Percentiles rank a stretch among this genome's conserved stretches.
phyloP scores from a whole-genome alignment of 495 filamentous ascomycete species.

The Tuber brumale region DNA sequence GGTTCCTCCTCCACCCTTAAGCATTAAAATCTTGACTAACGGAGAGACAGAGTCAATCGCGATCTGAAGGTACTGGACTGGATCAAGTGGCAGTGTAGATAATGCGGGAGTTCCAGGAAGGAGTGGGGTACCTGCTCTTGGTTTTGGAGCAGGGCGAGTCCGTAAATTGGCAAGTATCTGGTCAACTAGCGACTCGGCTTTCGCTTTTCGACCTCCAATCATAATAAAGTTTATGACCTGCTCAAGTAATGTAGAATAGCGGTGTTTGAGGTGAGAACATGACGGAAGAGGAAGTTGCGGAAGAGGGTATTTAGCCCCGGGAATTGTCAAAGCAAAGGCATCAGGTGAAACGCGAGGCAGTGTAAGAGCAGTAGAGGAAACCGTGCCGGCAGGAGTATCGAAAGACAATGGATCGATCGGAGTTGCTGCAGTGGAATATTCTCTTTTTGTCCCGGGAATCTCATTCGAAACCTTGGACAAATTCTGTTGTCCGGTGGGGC shows the following conservation, averaged over 20 bases:
- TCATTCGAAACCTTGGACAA: slow-evolving; percentile 64
- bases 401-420: neutral
- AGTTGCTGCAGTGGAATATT: slow-evolving; percentile 28
- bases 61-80: slow-evolving; percentile 68
- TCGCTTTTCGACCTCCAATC: slow-evolving; percentile 71
- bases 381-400: slow-evolving; percentile 3
- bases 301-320: slow-evolving; percentile 66
- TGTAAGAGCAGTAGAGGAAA: slow-evolving; percentile 3
- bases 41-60: slow-evolving; percentile 97
- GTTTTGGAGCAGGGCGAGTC: slow-evolving; percentile 66
- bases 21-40: slow-evolving; percentile 65
- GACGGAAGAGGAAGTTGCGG: slow-evolving; percentile 60
- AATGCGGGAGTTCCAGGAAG: slow-evolving; percentile 66
- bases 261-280: slow-evolving; percentile 58
- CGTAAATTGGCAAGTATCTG: slow-evolving; percentile 81
- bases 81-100: slow-evolving; percentile 66
- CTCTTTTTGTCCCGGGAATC: slow-evolving; percentile 17
- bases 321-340: slow-evolving; percentile 37
- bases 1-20: slow-evolving; percentile 74
- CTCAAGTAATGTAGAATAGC: slow-evolving; percentile 73
- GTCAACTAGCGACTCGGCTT: slow-evolving; percentile 52
- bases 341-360: slow-evolving; percentile 14
- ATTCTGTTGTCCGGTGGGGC: slow-evolving; percentile 56
- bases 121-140: slow-evolving; percentile 58
- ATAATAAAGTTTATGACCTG: slow-evolving; percentile 89